Conservation (phyloP, 129 eudicot genomes). For the Lonicera japonica region DNA sequence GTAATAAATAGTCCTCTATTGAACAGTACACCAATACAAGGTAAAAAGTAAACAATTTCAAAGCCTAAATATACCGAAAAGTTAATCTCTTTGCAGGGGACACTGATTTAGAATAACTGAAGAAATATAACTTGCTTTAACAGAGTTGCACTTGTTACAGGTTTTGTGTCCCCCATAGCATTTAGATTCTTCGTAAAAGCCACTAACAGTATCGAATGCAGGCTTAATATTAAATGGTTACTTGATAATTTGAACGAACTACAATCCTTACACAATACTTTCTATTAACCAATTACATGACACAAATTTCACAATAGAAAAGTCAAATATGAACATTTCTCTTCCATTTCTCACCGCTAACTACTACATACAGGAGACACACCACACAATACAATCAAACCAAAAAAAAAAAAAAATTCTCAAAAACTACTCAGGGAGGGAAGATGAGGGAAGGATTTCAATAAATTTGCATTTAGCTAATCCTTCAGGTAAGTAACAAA, state of each 20-base stretch:
- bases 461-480: background rate
- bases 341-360: constrained; percentile 5
- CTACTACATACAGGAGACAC: background rate
- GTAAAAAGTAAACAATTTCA: too few relatives aligned
- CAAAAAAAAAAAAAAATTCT: background rate
- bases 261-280: background rate
- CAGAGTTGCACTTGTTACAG: too few relatives aligned
- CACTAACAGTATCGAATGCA: too few relatives aligned
- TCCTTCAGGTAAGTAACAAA: constrained; percentile 4
- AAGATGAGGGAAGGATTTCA: background rate
- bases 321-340: background rate
- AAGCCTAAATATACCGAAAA: too few relatives aligned
- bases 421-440: background rate
- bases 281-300: background rate
- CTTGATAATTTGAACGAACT: background rate
- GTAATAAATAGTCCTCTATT: too few relatives aligned
- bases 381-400: background rate
- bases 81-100: too few relatives aligned
- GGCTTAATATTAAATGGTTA: too few relatives aligned
- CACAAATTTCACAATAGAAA: background rate
- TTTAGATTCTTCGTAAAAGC: too few relatives aligned
- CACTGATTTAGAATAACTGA: too few relatives aligned
- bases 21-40: too few relatives aligned
- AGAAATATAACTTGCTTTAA: too few relatives aligned
- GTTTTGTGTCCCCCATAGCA: too few relatives aligned